Evolutionary conservation across 257 asterid species (phyloP), one percentile per base, ranked within the genome.

Genomic region (Phtheirospermum japonicum): DNA sequence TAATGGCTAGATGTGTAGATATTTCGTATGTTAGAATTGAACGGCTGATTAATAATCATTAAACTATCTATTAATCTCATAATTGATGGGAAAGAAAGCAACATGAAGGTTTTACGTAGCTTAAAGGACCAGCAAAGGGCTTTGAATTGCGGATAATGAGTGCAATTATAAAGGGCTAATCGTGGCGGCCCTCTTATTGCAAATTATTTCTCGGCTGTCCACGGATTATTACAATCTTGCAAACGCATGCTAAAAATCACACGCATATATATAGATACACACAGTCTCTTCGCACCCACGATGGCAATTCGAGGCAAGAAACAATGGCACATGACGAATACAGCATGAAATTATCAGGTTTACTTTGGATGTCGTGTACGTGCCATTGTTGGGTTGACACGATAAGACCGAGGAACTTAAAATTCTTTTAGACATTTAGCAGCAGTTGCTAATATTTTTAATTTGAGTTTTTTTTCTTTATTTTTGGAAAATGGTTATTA

Each of bases 71-170:
- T 19, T 36, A 33, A 33, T 42, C 19, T 18, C 42, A 61, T 36
- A 32, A 62, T 39, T 65, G 37, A 55, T 30, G 31, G 45, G 45
- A 10, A 39, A 30, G 6, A 33, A 46, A 31, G 45, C 7, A 42
- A 20, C 0, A 9, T 1, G 17, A 64, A 31, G 46, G 12, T 48
- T 3, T 53, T 39, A 37, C 67, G 56, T 65, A 45, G 72, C 79
- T 69, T 74, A 51, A 39, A 74, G 57, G 43, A 54, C n/a, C 70
- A 69, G 75, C 68, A 70, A 75, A 75, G 73, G 65, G 59, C 23
- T 30, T 59, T 20, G 30, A 46, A 32, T 23, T 30, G 32, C 20
- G 5, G 48, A 39, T 46, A 40, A 49, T 42, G 42, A 36, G 39
- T 32, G 69, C 50, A 64, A 61, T 64, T 12, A 67, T 67, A 62